phyloP scores from a whole-genome alignment of 257 asterid genomes.

The Striga asiatica region DNA sequence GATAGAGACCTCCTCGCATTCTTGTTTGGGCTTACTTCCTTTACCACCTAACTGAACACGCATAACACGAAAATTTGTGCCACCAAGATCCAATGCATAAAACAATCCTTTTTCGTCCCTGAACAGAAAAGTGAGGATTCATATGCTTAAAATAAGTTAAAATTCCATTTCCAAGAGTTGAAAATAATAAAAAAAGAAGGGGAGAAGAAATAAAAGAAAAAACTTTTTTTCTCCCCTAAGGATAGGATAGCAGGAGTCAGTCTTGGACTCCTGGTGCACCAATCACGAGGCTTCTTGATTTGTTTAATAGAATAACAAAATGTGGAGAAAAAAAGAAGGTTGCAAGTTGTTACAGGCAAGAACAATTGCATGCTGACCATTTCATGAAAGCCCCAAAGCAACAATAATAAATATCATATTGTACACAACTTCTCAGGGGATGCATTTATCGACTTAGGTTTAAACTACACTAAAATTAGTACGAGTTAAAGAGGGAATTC shows the following conservation, averaged over 20 bases:
- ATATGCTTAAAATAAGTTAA: neutral
- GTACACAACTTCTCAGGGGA: no score
- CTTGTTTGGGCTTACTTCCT: conserved; percentile 28
- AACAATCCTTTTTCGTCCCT: conserved; percentile 75
- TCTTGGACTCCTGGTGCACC: neutral
- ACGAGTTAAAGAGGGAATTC: no score
- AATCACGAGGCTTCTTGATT: no score
- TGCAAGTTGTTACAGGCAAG: no score
- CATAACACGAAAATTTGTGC: conserved; percentile 87
- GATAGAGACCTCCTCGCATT: conserved; percentile 60
- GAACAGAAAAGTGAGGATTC: conserved; percentile 6
- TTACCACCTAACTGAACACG: conserved; percentile 65
- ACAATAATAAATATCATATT: no score
- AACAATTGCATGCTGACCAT: no score
- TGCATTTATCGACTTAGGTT: no score
- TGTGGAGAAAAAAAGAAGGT: no score
- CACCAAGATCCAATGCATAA: conserved; percentile 93
- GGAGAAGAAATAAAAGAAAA: neutral
- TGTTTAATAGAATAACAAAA: no score
- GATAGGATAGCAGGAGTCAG: neutral
- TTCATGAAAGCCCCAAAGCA: no score
- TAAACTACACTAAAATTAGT: no score
- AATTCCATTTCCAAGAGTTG: neutral
- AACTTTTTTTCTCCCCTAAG: neutral
- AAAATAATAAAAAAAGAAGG: no score